Evolutionary conservation across 176 grass and related monocot species (phyloP).

Genomic region (Elymus sibiricus): DNA sequence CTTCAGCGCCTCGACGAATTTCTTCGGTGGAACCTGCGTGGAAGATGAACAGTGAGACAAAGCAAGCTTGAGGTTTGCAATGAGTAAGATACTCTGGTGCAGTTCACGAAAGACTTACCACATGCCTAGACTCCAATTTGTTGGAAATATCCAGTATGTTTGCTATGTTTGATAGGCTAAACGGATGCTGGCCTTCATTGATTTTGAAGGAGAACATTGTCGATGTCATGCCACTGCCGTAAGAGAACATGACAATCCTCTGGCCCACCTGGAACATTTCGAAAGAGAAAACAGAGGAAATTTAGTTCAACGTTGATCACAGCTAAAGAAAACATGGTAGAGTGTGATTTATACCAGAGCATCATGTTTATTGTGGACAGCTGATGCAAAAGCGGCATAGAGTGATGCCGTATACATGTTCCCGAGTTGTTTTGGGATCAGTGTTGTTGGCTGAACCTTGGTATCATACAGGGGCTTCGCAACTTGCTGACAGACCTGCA

Average conservation of each 20-base stretch:
- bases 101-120: conserved; percentile 35
- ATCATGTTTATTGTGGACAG: conserved; percentile 75
- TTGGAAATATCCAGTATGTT: conserved; percentile 56
- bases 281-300: not conserved
- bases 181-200: conserved; percentile 65
- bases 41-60: not conserved
- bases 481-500: conserved; percentile 76
- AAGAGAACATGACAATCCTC: conserved; percentile 96
- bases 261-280: conserved; percentile 55
- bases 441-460: conserved; percentile 81
- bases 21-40: conserved; percentile 55
- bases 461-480: conserved; percentile 60
- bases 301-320: not conserved
- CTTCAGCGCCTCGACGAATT: conserved; percentile 75
- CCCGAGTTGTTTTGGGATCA: conserved; percentile 91
- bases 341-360: conserved; percentile 50
- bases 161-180: conserved; percentile 67
- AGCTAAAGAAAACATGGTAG: not conserved
- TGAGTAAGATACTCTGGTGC: too few relatives aligned
- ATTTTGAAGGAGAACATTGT: conserved; percentile 95
- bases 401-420: conserved; percentile 99
- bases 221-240: conserved; percentile 89
- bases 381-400: conserved; percentile 88
- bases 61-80: not conserved
- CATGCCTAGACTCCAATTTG: conserved; percentile 70